Base-by-base conservation (phyloP, 371 early-diverging fungal species). In the Mortierella sp. region DNA sequence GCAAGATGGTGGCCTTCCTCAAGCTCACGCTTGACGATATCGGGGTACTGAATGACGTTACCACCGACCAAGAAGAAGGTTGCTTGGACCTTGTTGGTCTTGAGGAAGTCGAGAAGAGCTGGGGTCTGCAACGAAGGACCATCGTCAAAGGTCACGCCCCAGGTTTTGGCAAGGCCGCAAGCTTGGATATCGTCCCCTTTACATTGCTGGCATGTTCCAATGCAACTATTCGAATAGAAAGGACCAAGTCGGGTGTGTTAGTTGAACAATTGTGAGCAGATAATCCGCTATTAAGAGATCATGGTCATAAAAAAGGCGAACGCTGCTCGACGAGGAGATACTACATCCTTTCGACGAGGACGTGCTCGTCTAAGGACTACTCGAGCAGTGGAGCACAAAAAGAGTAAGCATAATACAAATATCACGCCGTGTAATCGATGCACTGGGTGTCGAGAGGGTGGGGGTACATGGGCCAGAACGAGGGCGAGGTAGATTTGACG, bases 111-210 rank as follows among this genome's bases (percentile, higher is more conserved):
- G 64, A 86, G 64, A 77, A 91, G 47, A 67, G 74, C 21, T 44
- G 74, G 56, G 68, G 87, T 86, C 52, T 66, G 66, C 21, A 83
- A 80, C 23, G 79, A 79, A 43, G 91, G 91, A 45, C 91, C 91
- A 61, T 91, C 91, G 60, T 90, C 91, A 47, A 82, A 90, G 47
- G 89, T 90, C 48, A 89, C 68, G 59, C 88, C 89, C 88, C 88
- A 89, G 47, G 79, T 79, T 66, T 72, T 72, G 64, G 79, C 65
- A 4, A 60, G 63, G 25, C 53, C 66, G 52, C 79, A 79, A 47
- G 62, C 52, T 7, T 66, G 65, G 64, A 79, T 50, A 59, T 79
- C 79, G 53, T 79, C 73, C 4, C 26, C 63, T 21, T 73, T 56
- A 52, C 79, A 79, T 19, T 43, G 51, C 14, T 69, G 63, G 55